These are phyloP conservation scores for Volutella citrinella DNA, from an alignment of 2,329 filamentous ascomycete genomes.

Conservation along the genomic window DNA sequence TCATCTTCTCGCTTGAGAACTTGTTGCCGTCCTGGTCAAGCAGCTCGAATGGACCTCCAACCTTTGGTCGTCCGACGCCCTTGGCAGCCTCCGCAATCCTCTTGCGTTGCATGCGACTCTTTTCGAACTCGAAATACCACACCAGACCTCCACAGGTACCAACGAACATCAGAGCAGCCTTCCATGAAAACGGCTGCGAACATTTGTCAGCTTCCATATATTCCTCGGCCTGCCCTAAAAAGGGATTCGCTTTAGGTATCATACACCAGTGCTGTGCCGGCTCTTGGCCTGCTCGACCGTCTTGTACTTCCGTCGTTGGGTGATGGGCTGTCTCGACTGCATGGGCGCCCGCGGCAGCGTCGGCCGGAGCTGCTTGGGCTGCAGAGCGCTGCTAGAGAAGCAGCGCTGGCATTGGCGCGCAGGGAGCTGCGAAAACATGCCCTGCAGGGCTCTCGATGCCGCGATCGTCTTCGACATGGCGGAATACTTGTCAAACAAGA, in stretches of 20 bases:
- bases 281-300: conserved; percentile 60
- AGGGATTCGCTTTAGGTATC: conserved; percentile 21
- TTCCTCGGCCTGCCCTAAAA: too few relatives aligned
- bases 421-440: conserved; percentile 29
- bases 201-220: conserved; percentile 25
- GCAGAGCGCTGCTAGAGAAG: conserved; percentile 35
- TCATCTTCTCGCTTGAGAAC: conserved; percentile 77
- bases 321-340: conserved; percentile 32
- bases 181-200: conserved; percentile 86
- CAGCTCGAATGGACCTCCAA: conserved; percentile 82
- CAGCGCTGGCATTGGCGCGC: conserved; percentile 41
- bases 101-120: conserved; percentile 84
- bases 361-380: conserved; percentile 34
- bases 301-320: conserved; percentile 40
- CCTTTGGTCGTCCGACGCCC: conserved; percentile 87
- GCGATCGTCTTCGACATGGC: conserved; percentile 39
- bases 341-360: conserved; percentile 28
- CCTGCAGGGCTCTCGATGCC: conserved; percentile 34
- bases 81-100: conserved; percentile 89
- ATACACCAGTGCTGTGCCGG: conserved; percentile 54
- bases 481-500: conserved; percentile 10
- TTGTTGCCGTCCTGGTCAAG: conserved; percentile 76
- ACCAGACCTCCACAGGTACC: conserved; percentile 72
- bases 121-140: conserved; percentile 91
- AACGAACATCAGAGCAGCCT: conserved; percentile 83